Conservation (phyloP, 192 early-diverging fungal species). For the Coemansia sp. region DNA sequence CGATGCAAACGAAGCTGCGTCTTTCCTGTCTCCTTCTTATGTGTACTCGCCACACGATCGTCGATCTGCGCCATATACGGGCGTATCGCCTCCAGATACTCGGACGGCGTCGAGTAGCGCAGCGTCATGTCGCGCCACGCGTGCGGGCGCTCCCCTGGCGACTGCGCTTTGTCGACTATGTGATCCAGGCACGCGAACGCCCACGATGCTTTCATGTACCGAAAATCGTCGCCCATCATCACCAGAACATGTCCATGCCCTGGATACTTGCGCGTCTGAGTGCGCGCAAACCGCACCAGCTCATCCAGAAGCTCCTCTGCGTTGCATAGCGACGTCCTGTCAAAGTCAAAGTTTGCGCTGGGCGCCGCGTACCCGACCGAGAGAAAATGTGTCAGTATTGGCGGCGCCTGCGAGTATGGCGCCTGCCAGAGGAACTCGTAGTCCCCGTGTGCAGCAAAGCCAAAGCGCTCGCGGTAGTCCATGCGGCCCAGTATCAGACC, state of each 20-base stretch:
- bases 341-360: conserved; percentile 41
- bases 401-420: background rate
- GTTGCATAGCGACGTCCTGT: conserved; percentile 22
- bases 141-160: background rate
- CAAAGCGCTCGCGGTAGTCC: conserved; percentile 34
- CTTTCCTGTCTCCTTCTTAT: background rate
- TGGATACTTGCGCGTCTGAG: conserved; percentile 40
- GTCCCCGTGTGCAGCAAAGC: conserved; percentile 9
- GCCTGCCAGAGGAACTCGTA: conserved; percentile 47
- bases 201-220: conserved; percentile 20
- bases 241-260: conserved; percentile 46
- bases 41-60: background rate
- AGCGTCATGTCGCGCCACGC: conserved; percentile 17
- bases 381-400: conserved; percentile 40
- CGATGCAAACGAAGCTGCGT: conserved; percentile 4
- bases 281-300: conserved; percentile 20
- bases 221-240: conserved; percentile 53
- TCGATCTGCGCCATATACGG: conserved; percentile 8
- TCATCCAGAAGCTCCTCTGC: conserved; percentile 17
- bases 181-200: conserved; percentile 42
- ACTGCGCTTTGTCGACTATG: conserved; percentile 7
- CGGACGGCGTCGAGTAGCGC: conserved; percentile 37
- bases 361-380: conserved; percentile 35
- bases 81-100: conserved; percentile 27
- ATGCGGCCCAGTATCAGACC: conserved; percentile 41